Evolutionary conservation across 306 rosid species (phyloP), one percentile per base, ranked within the genome.

Genomic region (Comarum palustre): DNA sequence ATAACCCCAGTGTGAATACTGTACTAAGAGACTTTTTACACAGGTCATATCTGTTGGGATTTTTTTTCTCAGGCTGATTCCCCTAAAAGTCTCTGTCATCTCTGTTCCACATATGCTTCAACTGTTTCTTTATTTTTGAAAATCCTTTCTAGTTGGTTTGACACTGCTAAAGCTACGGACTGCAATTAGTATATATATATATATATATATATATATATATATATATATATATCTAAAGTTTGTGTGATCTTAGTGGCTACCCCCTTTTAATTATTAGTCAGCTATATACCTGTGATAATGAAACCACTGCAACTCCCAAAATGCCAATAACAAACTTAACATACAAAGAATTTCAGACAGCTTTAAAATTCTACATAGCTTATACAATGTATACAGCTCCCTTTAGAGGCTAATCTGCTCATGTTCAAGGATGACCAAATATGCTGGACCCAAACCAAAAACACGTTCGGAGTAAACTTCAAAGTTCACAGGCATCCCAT

Each of bases 191-290:
- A n/a, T n/a, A n/a, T n/a, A n/a, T n/a, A n/a, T n/a, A n/a, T n/a
- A n/a, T n/a, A n/a, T n/a, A n/a, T n/a, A n/a, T n/a, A n/a, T n/a
- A n/a, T n/a, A n/a, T n/a, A n/a, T n/a, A n/a, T n/a, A n/a, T n/a
- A n/a, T n/a, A n/a, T n/a, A n/a, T n/a, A n/a, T 59, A 24, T 27
- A 24, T 15, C 65, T 59, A 59, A 16, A 59, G 65, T 59, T 59
- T 0, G 0, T 11, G 29, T 29, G 65, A 6, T 29, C 62, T 58
- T 29, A 25, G 41, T 29, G 34, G 41, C 65, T 55, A 55, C 16
- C 15, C 34, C 2, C 11, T 16, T 4, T 24, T 27, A 55, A 24
- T 55, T 10, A 55, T 20, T 19, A 27, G 5, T 58, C 38, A 58
- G 8, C 38, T 58, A 22, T 54, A 20, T 22, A 22, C 14, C 36